Base-by-base conservation (phyloP, 164 flowering plant genomes). In the Liquidambar formosana region DNA sequence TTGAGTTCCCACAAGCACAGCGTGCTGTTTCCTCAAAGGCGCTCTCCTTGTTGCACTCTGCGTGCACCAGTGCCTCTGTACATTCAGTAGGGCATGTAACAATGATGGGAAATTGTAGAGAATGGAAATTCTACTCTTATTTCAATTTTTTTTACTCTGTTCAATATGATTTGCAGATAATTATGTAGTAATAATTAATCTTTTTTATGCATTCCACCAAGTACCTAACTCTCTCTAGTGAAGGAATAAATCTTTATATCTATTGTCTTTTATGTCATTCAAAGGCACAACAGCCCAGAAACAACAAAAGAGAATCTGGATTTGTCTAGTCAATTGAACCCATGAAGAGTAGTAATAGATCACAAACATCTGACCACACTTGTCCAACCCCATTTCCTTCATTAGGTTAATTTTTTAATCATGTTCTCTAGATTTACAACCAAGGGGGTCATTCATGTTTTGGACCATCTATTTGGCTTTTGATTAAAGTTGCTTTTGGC, bases 291-390 rank as follows among this genome's bases (percentile, higher is more conserved):
- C 76, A 72, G 6, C 67, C 16, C 38, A 10, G 53, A 66, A 70
- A 61, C 67, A 59, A 19, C 15, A 26, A 67, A 68, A 43, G 38
- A 12, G 52, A 56, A 59, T 41, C 68, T 43, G 6, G 57, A 69
- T 12, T 65, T 72, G 53, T 23, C 10, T 19, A 53, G 66, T 52
- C 64, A 66, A 59, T 45, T 66, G 66, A 68, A 75, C 64, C 57
- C 63, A 68, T n/a, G 10, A 28, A 43, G 54, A 21, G 21, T 51
- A 57, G 27, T 43, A 70, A 14, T 19, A 71, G 56, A 62, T 69
- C 60, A 69, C 63, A 74, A 59, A 45, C 38, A 53, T 25, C 28
- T 64, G 73, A 64, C 75, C 79, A 70, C 65, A 64, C 73, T 70
- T 73, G 69, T 74, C 75, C 57, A 52, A 18, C 16, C 57, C n/a